Evolutionary conservation across 768 basidiomycete species (phyloP), one percentile per base, ranked within the genome.

Genomic region (Mycena olivaceomarginata): DNA sequence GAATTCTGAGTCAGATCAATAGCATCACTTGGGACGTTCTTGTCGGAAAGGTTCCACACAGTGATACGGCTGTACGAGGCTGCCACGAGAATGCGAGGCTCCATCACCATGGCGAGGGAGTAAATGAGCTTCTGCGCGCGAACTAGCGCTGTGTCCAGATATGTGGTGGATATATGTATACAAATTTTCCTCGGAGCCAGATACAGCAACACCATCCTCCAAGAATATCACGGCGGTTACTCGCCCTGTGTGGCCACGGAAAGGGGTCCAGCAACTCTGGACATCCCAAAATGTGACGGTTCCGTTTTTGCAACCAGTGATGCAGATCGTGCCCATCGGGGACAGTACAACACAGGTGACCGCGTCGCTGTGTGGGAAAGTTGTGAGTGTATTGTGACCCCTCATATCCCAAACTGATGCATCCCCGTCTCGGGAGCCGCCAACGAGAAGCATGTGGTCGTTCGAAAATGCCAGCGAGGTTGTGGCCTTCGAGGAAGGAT

Each of bases 281-380:
- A 80, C 41, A 74, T 78, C 40, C 79, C 79, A 78, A 16, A 80
- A 72, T 51, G 62, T 51, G 8, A 81, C 65, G 22, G 56, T 66
- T 1, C 59, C 60, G 40, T 76, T 57, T 31, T 62, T 67, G 53
- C 45, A 76, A 1, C 73, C 80, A 15, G 71, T 63, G 7, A 77
- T 64, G 40, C 77, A 46, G 0, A 62, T 11, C 16, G 51, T 66
- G 6, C 73, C 60, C 16, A 56, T 71, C 3, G 77, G 74, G 6
- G 80, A 80, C 15, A 80, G 40, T 1, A 67, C 77, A 41, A 81
- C 79, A 11, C 70, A 79, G n/a, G 67, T 77, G 13, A 80, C 76
- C 48, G 64, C 13, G 18, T 31, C 45, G 2, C 51, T 51, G 41
- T 79, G 75, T 4, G 25, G n/a, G 18, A 72, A 63, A 13, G 22